These are phyloP conservation scores for Yamadazyma sp. DNA, from an alignment of 1,139 yeast genomes.

Conservation along the genomic window DNA sequence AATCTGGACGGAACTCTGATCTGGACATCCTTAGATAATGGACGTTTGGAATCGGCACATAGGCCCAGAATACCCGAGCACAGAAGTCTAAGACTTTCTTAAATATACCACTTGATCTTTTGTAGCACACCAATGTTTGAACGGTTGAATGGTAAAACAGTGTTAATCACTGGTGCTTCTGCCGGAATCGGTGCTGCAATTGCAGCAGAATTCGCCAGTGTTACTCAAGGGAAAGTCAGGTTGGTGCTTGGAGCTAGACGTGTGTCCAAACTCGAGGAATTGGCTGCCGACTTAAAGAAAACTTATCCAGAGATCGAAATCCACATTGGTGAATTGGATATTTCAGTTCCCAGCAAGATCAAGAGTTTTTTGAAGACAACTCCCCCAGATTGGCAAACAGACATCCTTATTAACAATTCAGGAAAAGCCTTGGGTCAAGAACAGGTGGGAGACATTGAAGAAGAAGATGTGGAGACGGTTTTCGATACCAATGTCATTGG, in stretches of 20 bases:
- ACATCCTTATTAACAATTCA: conserved; percentile 42
- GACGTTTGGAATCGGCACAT: no score
- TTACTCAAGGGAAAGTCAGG: conserved; percentile 37
- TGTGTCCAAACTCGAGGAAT: conserved; percentile 31
- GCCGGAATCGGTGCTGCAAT: conserved; percentile 59
- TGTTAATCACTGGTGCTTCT: conserved; percentile 74
- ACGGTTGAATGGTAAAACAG: conserved; percentile 39
- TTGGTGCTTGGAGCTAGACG: conserved; percentile 45
- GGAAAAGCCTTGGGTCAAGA: conserved; percentile 46
- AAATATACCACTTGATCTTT: no score
- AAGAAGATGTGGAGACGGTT: conserved; percentile 37
- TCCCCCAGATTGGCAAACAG: conserved; percentile 38
- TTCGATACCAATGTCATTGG: conserved; percentile 45
- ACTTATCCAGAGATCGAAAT: conserved; percentile 28
- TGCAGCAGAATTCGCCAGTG: conserved; percentile 39
- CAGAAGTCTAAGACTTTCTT: no score
- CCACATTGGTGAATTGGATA: conserved; percentile 31
- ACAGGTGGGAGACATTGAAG: conserved; percentile 31
- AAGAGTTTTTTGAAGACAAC: conserved; percentile 29
- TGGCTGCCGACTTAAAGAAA: conserved; percentile 26
- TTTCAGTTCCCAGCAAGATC: conserved; percentile 35
- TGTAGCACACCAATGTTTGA: no score
- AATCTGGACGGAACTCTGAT: background rate
- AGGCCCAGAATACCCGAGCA: no score
- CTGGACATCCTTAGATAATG: no score